Evolutionary conservation across 306 rosid genomes (phyloP).

Genomic region (Lathyrus oleraceus): DNA sequence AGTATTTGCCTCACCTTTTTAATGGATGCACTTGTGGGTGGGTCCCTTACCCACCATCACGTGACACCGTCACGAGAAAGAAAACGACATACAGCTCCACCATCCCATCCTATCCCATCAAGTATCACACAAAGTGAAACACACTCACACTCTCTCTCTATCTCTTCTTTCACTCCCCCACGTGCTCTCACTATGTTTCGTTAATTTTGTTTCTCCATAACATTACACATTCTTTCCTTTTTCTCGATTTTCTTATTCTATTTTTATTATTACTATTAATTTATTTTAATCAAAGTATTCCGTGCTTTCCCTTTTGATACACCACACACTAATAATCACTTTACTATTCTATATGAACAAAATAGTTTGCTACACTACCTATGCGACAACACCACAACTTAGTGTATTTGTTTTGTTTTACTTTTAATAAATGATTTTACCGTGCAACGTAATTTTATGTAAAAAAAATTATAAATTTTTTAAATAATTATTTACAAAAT

Average conservation of each 20-base stretch:
- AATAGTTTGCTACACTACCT: background rate
- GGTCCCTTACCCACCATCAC: conserved; percentile 66
- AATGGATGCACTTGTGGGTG: background rate
- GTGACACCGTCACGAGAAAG: conserved; percentile 87
- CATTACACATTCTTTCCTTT: background rate
- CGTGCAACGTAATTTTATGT: no score
- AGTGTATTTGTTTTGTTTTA: no score
- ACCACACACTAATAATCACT: background rate
- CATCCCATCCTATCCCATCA: conserved; percentile 27
- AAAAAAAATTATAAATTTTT: no score
- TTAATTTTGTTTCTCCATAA: conserved; percentile 10
- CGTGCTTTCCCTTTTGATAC: background rate
- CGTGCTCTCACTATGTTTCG: conserved; percentile 54
- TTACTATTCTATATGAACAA: no score
- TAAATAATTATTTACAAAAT: no score
- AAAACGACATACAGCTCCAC: conserved; percentile 49
- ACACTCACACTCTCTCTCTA: background rate
- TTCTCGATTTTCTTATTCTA: background rate
- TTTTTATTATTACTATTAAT: no score
- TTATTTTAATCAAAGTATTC: no score
- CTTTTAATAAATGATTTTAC: no score
- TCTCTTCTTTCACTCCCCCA: conserved; percentile 36
- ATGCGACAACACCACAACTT: background rate
- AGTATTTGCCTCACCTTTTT: background rate
- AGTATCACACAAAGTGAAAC: conserved; percentile 17